phyloP scores from a whole-genome alignment of 2,329 filamentous ascomycete genomes.

The Diaporthe caulivora region DNA sequence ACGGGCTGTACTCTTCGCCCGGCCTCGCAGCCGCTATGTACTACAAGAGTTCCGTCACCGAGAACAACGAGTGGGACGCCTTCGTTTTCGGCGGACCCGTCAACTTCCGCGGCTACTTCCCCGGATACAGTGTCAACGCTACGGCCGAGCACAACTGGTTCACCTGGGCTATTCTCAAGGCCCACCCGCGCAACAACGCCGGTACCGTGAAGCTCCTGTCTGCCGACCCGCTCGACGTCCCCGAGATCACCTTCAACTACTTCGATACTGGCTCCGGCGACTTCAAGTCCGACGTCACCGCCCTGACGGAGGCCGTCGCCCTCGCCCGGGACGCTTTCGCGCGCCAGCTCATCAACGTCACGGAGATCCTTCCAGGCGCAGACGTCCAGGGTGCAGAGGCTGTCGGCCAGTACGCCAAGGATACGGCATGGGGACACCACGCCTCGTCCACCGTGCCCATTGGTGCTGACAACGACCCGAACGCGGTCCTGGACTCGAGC shows the following conservation, averaged over 20 bases:
- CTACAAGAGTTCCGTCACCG: constrained; percentile 46
- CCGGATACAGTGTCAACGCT: constrained; percentile 40
- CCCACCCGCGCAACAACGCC: constrained; percentile 43
- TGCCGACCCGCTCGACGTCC: constrained; percentile 40
- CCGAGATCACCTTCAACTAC: constrained; percentile 65
- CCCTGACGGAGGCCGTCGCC: constrained; percentile 30
- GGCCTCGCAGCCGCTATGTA: constrained; percentile 44
- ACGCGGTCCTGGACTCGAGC: constrained; percentile 29
- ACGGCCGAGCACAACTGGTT: constrained; percentile 37
- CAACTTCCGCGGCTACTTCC: constrained; percentile 40
- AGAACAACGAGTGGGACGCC: constrained; percentile 57
- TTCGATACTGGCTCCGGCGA: constrained; percentile 51
- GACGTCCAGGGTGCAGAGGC: constrained; percentile 2
- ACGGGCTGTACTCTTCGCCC: constrained; percentile 45
- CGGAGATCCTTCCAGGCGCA: constrained; percentile 10
- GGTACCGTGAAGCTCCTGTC: constrained; percentile 41
- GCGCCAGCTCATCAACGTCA: constrained; percentile 13
- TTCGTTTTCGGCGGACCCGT: constrained; percentile 53
- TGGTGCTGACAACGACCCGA: constrained; percentile 10
- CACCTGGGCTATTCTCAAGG: constrained; percentile 42
- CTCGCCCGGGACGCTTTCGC: constrained; percentile 23
- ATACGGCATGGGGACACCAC: constrained; percentile 31
- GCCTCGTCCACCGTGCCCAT: constrained; percentile 29
- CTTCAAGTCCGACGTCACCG: not conserved
- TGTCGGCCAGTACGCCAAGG: constrained; percentile 19